A percentile compares a stretch with the other conserved stretches of the same genome.
Conservation (phyloP, 352 stramenopile genomes). For the Phytophthora megakarya region DNA sequence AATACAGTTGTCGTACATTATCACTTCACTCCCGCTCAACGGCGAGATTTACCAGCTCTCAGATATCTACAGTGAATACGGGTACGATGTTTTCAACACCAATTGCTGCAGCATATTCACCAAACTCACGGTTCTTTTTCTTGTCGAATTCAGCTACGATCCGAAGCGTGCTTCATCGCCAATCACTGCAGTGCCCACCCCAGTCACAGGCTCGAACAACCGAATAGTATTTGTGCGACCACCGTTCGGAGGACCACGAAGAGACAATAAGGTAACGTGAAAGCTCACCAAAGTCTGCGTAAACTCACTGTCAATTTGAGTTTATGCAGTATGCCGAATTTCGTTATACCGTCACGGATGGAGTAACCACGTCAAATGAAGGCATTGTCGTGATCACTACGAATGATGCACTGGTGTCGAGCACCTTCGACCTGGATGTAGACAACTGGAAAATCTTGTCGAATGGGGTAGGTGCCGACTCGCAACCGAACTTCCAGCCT, state of each 20-base stretch:
- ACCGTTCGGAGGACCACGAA: constrained; percentile 56
- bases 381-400: constrained; percentile 84
- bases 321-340: constrained; percentile 81
- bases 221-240: constrained; percentile 84
- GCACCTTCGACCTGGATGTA: constrained; percentile 75
- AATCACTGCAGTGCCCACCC: constrained; percentile 59
- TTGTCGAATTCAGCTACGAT: constrained; percentile 55
- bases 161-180: constrained; percentile 69
- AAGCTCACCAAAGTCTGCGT: not conserved
- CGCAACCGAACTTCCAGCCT: constrained; percentile 47
- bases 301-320: not conserved
- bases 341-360: constrained; percentile 85
- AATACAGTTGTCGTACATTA: constrained; percentile 67
- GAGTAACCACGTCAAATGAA: constrained; percentile 57
- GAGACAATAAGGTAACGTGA: constrained; percentile 59
- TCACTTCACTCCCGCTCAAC: constrained; percentile 82
- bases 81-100: constrained; percentile 41
- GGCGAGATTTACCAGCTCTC: constrained; percentile 90
- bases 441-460: constrained; percentile 83
- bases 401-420: constrained; percentile 72
- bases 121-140: not conserved
- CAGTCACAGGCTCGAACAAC: constrained; percentile 86
- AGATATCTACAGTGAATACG: constrained; percentile 88
- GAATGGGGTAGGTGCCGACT: constrained; percentile 50
- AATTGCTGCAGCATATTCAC: not conserved